These are phyloP conservation scores for Mycocentrospora acerina DNA, from an alignment of 2,329 filamentous ascomycete species.

Conservation along the genomic window DNA sequence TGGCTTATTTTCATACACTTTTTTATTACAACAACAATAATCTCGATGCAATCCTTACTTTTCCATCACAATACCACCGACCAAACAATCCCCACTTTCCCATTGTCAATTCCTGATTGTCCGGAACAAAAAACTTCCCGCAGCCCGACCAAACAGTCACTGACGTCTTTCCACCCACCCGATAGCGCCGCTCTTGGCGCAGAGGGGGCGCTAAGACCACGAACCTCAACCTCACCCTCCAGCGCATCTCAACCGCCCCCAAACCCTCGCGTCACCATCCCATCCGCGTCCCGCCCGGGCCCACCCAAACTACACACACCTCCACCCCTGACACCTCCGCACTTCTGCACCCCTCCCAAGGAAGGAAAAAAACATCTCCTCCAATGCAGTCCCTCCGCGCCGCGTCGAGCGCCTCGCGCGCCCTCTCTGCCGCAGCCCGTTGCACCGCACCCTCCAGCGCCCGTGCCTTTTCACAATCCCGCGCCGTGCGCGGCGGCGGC, in stretches of 20 bases:
- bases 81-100: no score
- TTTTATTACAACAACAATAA: no score
- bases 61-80: no score
- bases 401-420: slow-evolving; percentile 23
- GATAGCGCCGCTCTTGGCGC: slow-evolving; percentile 3
- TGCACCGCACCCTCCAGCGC: slow-evolving; percentile 6
- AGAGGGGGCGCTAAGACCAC: slow-evolving; percentile 6
- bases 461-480: slow-evolving; percentile 28
- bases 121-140: no score
- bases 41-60: background rate
- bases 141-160: no score
- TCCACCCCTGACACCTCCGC: slow-evolving; percentile 3
- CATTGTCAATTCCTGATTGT: no score
- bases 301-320: slow-evolving; percentile 1
- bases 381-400: slow-evolving; percentile 31
- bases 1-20: background rate
- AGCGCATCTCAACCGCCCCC: background rate
- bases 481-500: slow-evolving; percentile 19
- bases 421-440: slow-evolving; percentile 16
- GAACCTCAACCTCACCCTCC: slow-evolving; percentile 9
- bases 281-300: slow-evolving; percentile 6
- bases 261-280: slow-evolving; percentile 6
- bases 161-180: slow-evolving; percentile 8
- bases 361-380: no score
- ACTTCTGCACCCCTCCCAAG: slow-evolving; percentile 2